phyloP scores from a whole-genome alignment of 2,329 filamentous ascomycete species.

The Aspergillus vadensis region DNA sequence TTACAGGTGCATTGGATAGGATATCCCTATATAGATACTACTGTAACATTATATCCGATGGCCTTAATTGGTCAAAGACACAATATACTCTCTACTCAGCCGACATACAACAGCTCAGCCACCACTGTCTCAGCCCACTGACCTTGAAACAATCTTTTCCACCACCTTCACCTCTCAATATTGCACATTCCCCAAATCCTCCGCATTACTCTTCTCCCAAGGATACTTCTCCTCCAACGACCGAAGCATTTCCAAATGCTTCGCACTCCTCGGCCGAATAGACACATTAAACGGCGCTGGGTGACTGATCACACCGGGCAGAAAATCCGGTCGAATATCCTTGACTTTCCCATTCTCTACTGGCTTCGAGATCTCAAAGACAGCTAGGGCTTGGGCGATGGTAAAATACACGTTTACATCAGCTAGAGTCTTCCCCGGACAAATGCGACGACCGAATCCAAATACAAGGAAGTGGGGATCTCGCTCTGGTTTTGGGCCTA shows the following conservation, averaged over 20 bases:
- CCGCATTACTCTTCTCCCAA: slow-evolving; percentile 19
- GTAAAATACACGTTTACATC: slow-evolving; percentile 23
- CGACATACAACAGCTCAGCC: too few relatives aligned
- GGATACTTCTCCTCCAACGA: slow-evolving; percentile 12
- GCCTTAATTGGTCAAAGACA: too few relatives aligned
- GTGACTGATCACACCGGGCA: slow-evolving; percentile 18
- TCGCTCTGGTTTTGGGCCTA: slow-evolving; percentile 33
- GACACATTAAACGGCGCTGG: slow-evolving; percentile 13
- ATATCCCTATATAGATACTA: too few relatives aligned
- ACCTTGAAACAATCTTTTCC: neutral
- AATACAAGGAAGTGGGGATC: slow-evolving; percentile 36
- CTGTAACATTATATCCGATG: too few relatives aligned
- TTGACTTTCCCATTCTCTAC: slow-evolving; percentile 15
- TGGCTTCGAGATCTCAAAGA: slow-evolving; percentile 24
- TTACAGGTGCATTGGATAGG: too few relatives aligned
- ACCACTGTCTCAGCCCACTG: too few relatives aligned
- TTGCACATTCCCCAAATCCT: slow-evolving; percentile 4
- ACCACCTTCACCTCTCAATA: neutral
- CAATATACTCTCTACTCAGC: too few relatives aligned
- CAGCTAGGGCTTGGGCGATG: slow-evolving; percentile 20
- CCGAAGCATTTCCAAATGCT: slow-evolving; percentile 15
- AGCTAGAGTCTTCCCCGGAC: slow-evolving; percentile 25
- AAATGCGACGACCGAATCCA: slow-evolving; percentile 26
- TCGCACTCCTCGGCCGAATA: slow-evolving; percentile 13
- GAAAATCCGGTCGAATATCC: slow-evolving; percentile 17